Evolutionary conservation across 2,329 filamentous ascomycete species (phyloP).

Genomic region (Arthroderma sp.): DNA sequence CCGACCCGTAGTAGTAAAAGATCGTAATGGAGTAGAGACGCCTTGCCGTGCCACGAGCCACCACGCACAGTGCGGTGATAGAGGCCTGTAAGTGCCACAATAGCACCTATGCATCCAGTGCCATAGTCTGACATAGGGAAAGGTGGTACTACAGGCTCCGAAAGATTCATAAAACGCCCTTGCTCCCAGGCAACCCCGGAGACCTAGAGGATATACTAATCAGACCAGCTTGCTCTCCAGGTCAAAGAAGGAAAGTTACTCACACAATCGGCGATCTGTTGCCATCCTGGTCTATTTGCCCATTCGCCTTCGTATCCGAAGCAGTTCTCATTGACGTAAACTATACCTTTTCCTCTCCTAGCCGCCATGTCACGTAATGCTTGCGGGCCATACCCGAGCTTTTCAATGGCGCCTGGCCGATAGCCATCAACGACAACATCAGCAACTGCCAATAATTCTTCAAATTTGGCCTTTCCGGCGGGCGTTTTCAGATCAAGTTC

Average conservation of each 20-base stretch:
- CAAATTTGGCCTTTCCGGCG: constrained; percentile 43
- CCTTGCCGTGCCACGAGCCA: constrained; percentile 53
- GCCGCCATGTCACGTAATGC: constrained; percentile 41
- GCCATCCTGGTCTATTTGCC: constrained; percentile 54
- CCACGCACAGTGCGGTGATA: constrained; percentile 49
- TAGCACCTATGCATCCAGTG: constrained; percentile 58
- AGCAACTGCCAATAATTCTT: constrained; percentile 45
- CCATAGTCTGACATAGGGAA: constrained; percentile 51
- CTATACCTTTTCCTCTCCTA: constrained; percentile 46
- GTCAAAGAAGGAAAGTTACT: constrained; percentile 17
- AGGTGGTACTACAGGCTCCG: constrained; percentile 29
- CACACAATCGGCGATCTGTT: constrained; percentile 57
- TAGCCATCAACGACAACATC: constrained; percentile 60
- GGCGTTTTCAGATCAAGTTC: constrained; percentile 49
- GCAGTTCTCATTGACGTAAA: constrained; percentile 60
- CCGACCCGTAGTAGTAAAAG: constrained; percentile 51
- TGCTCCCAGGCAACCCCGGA: constrained; percentile 31
- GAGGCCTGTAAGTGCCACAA: constrained; percentile 52
- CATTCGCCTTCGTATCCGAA: constrained; percentile 55
- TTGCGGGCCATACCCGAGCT: constrained; percentile 50
- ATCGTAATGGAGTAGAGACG: constrained; percentile 55
- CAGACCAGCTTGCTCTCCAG: neutral
- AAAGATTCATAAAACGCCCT: constrained; percentile 29
- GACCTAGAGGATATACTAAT: constrained; percentile 18
- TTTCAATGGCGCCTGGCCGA: constrained; percentile 50